Evolutionary conservation across 2,329 filamentous ascomycete genomes (phyloP).

Genomic region (Pestalotiopsis sp.): DNA sequence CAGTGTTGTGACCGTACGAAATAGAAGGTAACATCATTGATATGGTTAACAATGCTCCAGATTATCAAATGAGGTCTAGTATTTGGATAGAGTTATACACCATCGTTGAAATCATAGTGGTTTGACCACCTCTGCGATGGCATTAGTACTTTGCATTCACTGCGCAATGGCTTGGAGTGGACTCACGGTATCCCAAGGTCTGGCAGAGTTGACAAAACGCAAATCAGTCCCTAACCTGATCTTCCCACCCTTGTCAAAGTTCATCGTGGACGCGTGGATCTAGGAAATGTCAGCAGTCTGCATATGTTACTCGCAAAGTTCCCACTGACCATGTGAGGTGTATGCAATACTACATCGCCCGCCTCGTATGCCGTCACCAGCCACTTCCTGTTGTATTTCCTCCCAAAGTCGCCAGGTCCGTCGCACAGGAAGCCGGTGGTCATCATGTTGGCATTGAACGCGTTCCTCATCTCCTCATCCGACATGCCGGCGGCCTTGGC

Average conservation of each 20-base stretch:
- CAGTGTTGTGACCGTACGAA: too few relatives aligned
- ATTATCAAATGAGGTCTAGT: too few relatives aligned
- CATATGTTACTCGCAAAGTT: slow-evolving; percentile 8
- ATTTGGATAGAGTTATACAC: slow-evolving; percentile 18
- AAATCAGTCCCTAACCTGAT: slow-evolving; percentile 60
- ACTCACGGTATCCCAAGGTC: slow-evolving; percentile 50
- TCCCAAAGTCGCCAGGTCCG: slow-evolving; percentile 41
- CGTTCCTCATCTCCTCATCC: slow-evolving; percentile 52
- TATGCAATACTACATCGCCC: slow-evolving; percentile 43
- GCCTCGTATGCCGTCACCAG: slow-evolving; percentile 40
- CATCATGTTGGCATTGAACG: slow-evolving; percentile 65
- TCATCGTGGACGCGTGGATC: slow-evolving; percentile 62
- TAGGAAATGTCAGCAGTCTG: slow-evolving; percentile 23
- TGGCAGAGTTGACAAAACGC: slow-evolving; percentile 54
- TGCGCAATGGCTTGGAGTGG: not conserved
- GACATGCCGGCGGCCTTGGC: slow-evolving; percentile 51
- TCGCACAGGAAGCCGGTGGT: slow-evolving; percentile 54
- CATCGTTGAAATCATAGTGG: slow-evolving; percentile 35
- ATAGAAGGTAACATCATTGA: too few relatives aligned
- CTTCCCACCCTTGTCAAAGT: slow-evolving; percentile 50
- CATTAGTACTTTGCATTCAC: not conserved
- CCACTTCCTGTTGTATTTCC: slow-evolving; percentile 33
- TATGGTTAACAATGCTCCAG: too few relatives aligned
- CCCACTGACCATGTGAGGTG: slow-evolving; percentile 34
- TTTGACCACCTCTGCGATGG: slow-evolving; percentile 39